Evolutionary conservation across 371 early-diverging fungal species (phyloP), one percentile per base, ranked within the genome.

Genomic region (Phascolomyces articulosus): DNA sequence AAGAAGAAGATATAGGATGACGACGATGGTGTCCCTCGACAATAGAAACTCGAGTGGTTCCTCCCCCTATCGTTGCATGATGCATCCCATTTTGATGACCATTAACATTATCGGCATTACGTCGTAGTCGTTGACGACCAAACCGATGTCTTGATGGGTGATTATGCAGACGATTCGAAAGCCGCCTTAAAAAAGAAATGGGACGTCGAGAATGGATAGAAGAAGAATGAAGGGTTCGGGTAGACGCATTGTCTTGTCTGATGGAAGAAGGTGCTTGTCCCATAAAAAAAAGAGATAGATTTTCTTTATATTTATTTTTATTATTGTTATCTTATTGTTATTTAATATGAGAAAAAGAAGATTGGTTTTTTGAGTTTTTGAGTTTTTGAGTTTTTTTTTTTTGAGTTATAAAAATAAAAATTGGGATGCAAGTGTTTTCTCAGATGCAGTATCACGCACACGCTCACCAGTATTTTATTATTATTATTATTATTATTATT

Each of bases 211-310:
- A 70, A 20, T 63, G 60, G 26, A 70, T 58, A 55, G 71, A 70
- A 13, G 71, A 66, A 9, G 71, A 70, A 58, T 70, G 71, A 29
- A 70, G 64, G n/a, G 71, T 70, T 31, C 71, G 66, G 41, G 71
- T 70, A 29, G 71, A 70, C 28, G 71, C 71, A 70, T 70, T 70
- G 67, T 70, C 71, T 24, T 70, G 71, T n/a, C 71, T 23, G 11
- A 58, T 54, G 21, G 71, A 62, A 27, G 71, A 70, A 41, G 71
- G 67, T 58, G 71, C 60, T 51, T 70, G 71, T 15, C 71, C 71
- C 71, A 70, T 70, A 34, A 31, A 38, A 34, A 38, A 34, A 7
- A 34, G 21, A 29, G 40, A 40, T 10, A 58, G 44, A 47, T 29
- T 55, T 41, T 41, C 10, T 41, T 3, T 44, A 7, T 0, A 13